Conservation (phyloP, 768 basidiomycete genomes). For the Agaricus subrufescens region DNA sequence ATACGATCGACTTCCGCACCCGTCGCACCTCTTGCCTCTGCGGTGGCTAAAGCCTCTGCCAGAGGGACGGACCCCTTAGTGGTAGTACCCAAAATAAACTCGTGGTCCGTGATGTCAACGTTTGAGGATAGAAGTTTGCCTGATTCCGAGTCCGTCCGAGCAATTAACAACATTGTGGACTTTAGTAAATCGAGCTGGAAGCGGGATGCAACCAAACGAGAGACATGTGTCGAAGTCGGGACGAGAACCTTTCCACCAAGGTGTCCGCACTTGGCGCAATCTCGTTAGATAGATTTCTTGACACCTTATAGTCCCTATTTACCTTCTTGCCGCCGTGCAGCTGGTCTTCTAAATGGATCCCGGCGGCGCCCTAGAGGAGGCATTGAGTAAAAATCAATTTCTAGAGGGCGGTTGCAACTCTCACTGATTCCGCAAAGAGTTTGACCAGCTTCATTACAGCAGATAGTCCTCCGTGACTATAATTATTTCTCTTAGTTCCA, state of each 20-base stretch:
- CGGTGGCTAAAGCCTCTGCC: constrained; percentile 66
- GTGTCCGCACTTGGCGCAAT: constrained; percentile 63
- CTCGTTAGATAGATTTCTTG: constrained; percentile 6
- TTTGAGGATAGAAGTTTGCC: constrained; percentile 81
- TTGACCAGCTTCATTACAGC: constrained; percentile 94
- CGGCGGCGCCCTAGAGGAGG: constrained; percentile 68
- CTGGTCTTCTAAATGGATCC: constrained; percentile 91
- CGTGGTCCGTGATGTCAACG: constrained; percentile 79
- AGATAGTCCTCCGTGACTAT: constrained; percentile 87
- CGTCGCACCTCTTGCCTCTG: constrained; percentile 56
- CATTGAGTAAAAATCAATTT: neutral
- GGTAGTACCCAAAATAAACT: constrained; percentile 65
- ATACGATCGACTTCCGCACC: constrained; percentile 68
- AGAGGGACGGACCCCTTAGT: constrained; percentile 44
- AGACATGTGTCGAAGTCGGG: constrained; percentile 82
- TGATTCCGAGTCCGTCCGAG: constrained; percentile 89
- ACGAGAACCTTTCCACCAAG: constrained; percentile 91
- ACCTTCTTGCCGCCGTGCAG: constrained; percentile 92
- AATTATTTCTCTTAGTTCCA: constrained; percentile 12
- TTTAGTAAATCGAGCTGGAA: constrained; percentile 91
- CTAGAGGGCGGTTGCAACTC: constrained; percentile 8
- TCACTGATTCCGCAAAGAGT: constrained; percentile 87
- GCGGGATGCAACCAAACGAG: constrained; percentile 78
- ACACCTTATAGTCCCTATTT: constrained; percentile 3
- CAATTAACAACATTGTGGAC: constrained; percentile 84